Conservation (phyloP, 345 rosid genomes). For the Raphanus sativus region DNA sequence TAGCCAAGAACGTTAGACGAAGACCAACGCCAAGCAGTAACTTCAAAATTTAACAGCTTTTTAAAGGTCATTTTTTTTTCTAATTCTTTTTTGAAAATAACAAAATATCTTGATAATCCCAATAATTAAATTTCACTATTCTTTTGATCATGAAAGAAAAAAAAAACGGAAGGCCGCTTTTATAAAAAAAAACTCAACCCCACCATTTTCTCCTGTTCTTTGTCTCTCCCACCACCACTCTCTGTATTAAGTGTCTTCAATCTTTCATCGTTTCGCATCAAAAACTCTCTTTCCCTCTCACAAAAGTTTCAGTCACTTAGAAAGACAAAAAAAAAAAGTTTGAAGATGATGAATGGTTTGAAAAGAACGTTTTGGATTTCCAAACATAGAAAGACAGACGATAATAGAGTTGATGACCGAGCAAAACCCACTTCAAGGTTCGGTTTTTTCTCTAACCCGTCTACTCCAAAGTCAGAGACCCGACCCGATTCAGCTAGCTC, state of each 20-base stretch:
- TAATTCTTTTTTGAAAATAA: not conserved
- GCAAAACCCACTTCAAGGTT: conserved; percentile 54
- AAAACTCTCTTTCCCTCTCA: conserved; percentile 6
- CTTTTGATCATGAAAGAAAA: conserved; percentile 7
- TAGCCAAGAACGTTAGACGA: conserved; percentile 15
- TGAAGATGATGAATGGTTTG: conserved; percentile 73
- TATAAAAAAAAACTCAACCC: conserved; percentile 4
- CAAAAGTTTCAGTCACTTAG: not conserved
- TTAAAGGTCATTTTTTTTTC: not conserved
- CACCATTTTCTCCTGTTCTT: conserved; percentile 34
- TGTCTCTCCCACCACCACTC: conserved; percentile 13
- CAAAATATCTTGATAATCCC: conserved; percentile 33
- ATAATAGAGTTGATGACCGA: conserved; percentile 12
- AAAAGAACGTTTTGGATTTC: conserved; percentile 83
- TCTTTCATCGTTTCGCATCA: not conserved
- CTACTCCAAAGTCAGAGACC: conserved; percentile 67
- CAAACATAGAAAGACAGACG: conserved; percentile 55
- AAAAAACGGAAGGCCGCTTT: not conserved
- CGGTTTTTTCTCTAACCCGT: conserved; percentile 76
- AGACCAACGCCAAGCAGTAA: conserved; percentile 36
- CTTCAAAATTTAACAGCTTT: conserved; percentile 15
- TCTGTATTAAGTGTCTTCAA: conserved; percentile 12
- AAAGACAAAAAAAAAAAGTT: not conserved
- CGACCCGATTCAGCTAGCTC: conserved; percentile 46
- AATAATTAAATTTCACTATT: conserved; percentile 19